Conservation (phyloP, 352 stramenopile species). For the Phytophthora chlamydospora region DNA sequence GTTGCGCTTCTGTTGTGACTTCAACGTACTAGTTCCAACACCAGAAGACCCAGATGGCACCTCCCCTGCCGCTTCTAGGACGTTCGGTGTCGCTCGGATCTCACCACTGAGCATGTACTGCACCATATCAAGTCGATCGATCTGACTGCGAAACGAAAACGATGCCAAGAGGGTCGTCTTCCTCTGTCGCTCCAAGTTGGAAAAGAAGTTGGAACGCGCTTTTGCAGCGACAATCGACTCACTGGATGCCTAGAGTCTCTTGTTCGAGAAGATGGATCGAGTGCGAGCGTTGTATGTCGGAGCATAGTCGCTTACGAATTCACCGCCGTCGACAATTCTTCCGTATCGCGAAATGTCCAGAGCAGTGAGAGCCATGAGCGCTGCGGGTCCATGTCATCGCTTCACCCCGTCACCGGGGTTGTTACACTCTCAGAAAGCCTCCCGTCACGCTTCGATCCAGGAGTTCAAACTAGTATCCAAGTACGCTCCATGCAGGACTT, state of each 20-base stretch:
- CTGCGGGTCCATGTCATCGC: slow-evolving; percentile 32
- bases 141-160: slow-evolving; percentile 20
- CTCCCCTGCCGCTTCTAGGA: slow-evolving; percentile 8
- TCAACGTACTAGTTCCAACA: background rate
- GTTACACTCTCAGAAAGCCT: slow-evolving; percentile 4
- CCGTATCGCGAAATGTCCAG: slow-evolving; percentile 3
- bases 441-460: slow-evolving; percentile 17
- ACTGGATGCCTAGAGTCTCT: slow-evolving; percentile 19
- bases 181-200: slow-evolving; percentile 21
- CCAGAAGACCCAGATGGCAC: background rate
- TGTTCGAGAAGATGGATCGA: slow-evolving; percentile 25
- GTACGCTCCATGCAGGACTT: slow-evolving; percentile 28
- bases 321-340: slow-evolving; percentile 22
- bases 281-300: slow-evolving; percentile 14
- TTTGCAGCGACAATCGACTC: slow-evolving; percentile 26
- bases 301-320: background rate
- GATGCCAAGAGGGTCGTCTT: background rate
- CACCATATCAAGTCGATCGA: slow-evolving; percentile 25
- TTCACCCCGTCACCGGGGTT: slow-evolving; percentile 15
- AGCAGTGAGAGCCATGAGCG: slow-evolving; percentile 12
- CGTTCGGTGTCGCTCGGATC: slow-evolving; percentile 13
- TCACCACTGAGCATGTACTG: slow-evolving; percentile 35
- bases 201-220: slow-evolving; percentile 22
- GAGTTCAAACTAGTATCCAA: slow-evolving; percentile 21
- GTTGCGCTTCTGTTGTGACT: slow-evolving; percentile 8